phyloP scores from a whole-genome alignment of 2,329 filamentous ascomycete species.

The Botrytis sinoallii region DNA sequence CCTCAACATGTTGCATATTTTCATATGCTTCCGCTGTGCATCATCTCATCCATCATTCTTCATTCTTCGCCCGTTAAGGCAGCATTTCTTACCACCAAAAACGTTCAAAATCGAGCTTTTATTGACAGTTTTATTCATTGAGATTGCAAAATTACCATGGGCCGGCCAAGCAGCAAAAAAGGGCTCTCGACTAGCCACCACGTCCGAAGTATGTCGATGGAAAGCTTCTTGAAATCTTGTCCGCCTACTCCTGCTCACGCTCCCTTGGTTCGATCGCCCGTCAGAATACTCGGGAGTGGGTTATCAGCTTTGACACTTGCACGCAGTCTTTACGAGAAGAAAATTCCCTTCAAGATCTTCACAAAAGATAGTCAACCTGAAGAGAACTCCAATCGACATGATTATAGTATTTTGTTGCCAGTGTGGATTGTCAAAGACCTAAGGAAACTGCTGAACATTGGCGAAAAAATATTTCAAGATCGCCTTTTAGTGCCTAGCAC shows the following conservation, averaged over 20 bases:
- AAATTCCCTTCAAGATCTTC: constrained; percentile 2
- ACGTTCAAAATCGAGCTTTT: background rate
- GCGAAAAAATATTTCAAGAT: background rate
- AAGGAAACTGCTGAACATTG: background rate
- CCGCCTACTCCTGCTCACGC: background rate
- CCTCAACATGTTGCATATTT: background rate
- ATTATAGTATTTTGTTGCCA: background rate
- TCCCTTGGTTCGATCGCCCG: background rate
- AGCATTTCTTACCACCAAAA: background rate
- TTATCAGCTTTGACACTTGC: constrained; percentile 3
- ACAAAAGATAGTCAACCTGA: background rate
- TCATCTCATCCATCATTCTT: background rate
- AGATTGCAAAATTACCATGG: background rate
- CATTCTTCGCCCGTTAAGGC: background rate
- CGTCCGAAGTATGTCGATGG: background rate
- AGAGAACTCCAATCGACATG: background rate
- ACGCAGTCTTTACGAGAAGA: background rate
- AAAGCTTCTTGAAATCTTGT: background rate
- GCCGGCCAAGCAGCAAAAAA: background rate
- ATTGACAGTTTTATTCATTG: background rate
- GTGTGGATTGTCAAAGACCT: background rate
- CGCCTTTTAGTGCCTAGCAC: background rate
- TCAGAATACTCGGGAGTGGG: constrained; percentile 8
- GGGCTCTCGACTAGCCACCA: background rate
- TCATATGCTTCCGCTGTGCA: background rate